phyloP scores from a whole-genome alignment of 164 flowering plant genomes.

The Cinnamomum micranthum region DNA sequence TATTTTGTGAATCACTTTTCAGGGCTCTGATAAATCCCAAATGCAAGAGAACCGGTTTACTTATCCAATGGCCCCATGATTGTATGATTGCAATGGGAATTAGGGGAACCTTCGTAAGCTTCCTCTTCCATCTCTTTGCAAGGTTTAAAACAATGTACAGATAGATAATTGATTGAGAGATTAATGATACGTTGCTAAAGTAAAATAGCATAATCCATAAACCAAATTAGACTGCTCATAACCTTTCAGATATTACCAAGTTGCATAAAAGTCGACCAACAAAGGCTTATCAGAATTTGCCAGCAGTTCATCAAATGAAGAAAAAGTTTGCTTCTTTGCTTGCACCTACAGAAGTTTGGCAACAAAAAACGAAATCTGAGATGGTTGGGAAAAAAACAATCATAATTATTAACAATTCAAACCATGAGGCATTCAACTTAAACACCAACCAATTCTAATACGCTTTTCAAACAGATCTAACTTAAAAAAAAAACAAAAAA shows the following conservation, averaged over 20 bases:
- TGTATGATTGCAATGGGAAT: background rate
- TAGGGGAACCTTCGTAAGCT: too few species aligned
- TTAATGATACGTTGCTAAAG: background rate
- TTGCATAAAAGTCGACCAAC: slow-evolving; percentile 91
- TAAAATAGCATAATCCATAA: background rate
- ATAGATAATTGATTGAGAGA: background rate
- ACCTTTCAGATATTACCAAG: slow-evolving; percentile 47
- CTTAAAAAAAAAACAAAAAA: too few species aligned
- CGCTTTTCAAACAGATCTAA: too few species aligned
- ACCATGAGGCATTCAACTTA: too few species aligned
- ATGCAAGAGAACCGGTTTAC: too few species aligned
- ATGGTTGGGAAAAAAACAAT: too few species aligned
- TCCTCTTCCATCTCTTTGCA: background rate
- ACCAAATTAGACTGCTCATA: background rate
- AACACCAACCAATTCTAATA: too few species aligned
- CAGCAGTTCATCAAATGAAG: slow-evolving; percentile 75
- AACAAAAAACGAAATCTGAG: background rate
- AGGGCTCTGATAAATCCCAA: too few species aligned
- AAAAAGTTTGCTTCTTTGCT: slow-evolving; percentile 75
- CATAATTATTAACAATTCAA: too few species aligned
- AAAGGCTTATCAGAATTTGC: slow-evolving; percentile 75
- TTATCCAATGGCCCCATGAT: too few species aligned
- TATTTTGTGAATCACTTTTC: too few species aligned
- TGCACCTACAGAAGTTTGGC: slow-evolving; percentile 44
- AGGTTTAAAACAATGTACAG: background rate